Base-by-base conservation (phyloP, 306 rosid genomes). In the Ormosia emarginata region DNA sequence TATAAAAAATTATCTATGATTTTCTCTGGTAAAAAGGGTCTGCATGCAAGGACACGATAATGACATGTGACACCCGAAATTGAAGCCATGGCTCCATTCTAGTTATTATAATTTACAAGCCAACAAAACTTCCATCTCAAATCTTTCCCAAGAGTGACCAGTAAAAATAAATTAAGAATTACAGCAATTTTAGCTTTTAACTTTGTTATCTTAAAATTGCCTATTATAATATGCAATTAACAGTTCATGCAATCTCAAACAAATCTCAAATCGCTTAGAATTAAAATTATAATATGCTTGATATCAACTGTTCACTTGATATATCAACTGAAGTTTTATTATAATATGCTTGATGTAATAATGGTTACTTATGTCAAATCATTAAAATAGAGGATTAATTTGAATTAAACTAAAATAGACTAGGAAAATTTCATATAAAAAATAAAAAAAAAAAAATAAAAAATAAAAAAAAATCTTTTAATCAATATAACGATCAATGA, bases 11-110 rank as follows among this genome's bases (percentile, higher is more conserved):
- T 13, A 46, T 8, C 8, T 47, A 46, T 68, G 17, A 70, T 47
- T 59, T 66, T 68, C 40, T 10, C 37, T 44, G 32, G 7, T 41
- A 5, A 66, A 66, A 55, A 65, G 55, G 15, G 14, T 8, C 15
- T 71, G 84, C 72, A 34, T 72, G 73, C 73, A 71, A 34, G 10
- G 65, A 71, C 84, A 80, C 33, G 67, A 73, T 81, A 53, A 65
- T 73, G 47, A 34, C 61, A 68, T 36, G 30, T 62, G 62, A 76
- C 50, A 49, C 64, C 17, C 8, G 2, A 2, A 68, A 69, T 34
- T 70, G 62, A 53, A 64, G 8, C 73, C 73, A 9, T 15, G 29
- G 6, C 55, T 41, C 84, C 44, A 71, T 36, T 57, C 44, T 43
- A 43, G 33, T 7, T 55, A 61, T 52, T 49, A 29, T 55, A 61